These are phyloP conservation scores for Meira nashicola DNA, from an alignment of 1,284 basidiomycete species.

Conservation along the genomic window DNA sequence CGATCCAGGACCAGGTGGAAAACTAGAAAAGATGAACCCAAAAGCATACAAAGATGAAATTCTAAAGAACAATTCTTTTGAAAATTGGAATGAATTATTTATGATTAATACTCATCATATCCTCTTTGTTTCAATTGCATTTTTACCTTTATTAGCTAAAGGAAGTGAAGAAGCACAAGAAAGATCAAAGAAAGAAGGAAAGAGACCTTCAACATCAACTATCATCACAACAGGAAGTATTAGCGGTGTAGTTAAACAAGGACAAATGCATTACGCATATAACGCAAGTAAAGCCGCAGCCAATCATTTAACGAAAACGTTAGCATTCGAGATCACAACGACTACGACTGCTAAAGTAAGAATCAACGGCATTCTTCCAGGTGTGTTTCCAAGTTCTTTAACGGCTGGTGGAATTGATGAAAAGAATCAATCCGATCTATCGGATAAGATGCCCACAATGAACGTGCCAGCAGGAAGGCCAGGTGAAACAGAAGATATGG, in stretches of 20 bases:
- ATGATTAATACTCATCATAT: constrained; percentile 27
- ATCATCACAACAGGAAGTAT: constrained; percentile 29
- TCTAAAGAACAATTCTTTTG: constrained; percentile 31
- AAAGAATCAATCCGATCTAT: constrained; percentile 26
- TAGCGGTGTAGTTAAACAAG: constrained; percentile 29
- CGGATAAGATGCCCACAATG: constrained; percentile 27
- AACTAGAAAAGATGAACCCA: constrained; percentile 19
- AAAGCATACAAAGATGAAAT: constrained; percentile 25
- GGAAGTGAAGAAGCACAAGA: constrained; percentile 17
- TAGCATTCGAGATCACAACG: constrained; percentile 27
- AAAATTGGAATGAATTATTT: constrained; percentile 39
- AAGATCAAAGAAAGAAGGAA: constrained; percentile 11
- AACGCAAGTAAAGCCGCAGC: constrained; percentile 20
- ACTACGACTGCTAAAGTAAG: constrained; percentile 29
- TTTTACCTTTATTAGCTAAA: constrained; percentile 29
- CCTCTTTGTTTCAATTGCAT: constrained; percentile 33
- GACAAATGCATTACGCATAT: constrained; percentile 24
- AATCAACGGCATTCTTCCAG: constrained; percentile 41
- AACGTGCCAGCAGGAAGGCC: constrained; percentile 33
- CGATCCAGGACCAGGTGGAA: constrained; percentile 26
- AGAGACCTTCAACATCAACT: constrained; percentile 16
- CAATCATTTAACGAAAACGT: constrained; percentile 29
- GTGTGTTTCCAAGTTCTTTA: constrained; percentile 38
- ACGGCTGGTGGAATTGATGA: constrained; percentile 25
- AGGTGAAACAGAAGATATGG: constrained; percentile 40